Evolutionary conservation across 192 early-diverging fungal species (phyloP).

Genomic region (Umbelopsis sp.): DNA sequence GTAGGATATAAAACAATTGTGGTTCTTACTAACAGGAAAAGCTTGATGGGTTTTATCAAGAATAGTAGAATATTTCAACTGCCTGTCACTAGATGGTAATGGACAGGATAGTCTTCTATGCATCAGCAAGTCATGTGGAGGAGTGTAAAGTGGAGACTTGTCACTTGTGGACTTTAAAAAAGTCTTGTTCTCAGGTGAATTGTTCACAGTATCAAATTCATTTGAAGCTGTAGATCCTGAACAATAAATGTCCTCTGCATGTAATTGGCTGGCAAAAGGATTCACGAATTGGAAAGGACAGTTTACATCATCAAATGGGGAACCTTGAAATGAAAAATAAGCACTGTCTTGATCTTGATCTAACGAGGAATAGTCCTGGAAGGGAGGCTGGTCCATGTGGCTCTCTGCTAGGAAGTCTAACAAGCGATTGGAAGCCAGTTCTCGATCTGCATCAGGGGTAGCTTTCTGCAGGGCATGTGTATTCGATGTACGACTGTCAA

Average conservation of each 20-base stretch:
- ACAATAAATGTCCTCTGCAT: background rate
- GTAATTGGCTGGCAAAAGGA: background rate
- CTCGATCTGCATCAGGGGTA: background rate
- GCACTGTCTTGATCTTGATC: background rate
- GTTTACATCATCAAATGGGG: background rate
- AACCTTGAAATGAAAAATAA: background rate
- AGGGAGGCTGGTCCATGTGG: background rate
- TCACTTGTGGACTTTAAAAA: background rate
- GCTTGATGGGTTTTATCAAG: background rate
- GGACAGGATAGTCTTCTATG: background rate
- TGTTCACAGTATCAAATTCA: background rate
- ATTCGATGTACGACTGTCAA: background rate
- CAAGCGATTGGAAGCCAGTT: background rate
- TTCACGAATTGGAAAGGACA: background rate
- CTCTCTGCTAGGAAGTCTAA: background rate
- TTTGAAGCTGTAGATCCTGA: background rate
- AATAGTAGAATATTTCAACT: background rate
- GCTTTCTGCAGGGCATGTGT: background rate
- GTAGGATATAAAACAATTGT: no score
- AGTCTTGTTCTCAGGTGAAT: background rate
- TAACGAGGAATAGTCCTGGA: background rate
- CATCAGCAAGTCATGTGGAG: background rate
- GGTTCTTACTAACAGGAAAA: background rate
- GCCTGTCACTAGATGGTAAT: background rate
- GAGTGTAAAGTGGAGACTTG: background rate